Evolutionary conservation across 2,329 filamentous ascomycete species (phyloP).

Genomic region (Fusarium oligoseptatum): DNA sequence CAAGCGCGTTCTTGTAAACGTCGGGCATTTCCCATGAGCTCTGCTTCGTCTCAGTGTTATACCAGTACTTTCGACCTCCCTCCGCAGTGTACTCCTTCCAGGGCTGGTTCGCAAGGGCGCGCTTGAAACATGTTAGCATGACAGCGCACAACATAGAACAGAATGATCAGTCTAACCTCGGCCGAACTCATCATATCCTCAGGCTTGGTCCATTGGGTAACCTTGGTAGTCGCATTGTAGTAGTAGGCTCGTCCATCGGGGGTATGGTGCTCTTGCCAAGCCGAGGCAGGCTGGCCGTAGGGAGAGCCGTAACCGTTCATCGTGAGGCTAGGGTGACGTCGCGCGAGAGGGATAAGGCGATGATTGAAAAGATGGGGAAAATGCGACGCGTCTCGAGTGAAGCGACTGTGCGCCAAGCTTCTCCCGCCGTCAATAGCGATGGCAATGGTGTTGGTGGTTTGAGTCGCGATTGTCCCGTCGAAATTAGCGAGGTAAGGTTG

Average conservation of each 20-base stretch:
- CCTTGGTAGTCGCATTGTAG: constrained; percentile 87
- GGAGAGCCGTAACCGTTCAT: constrained; percentile 72
- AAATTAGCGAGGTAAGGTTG: constrained; percentile 21
- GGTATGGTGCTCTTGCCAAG: constrained; percentile 87
- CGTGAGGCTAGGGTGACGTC: constrained; percentile 31
- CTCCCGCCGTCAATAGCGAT: constrained; percentile 9
- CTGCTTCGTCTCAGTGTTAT: constrained; percentile 90
- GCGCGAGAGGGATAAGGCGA: neutral
- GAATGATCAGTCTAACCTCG: constrained; percentile 69
- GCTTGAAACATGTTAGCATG: constrained; percentile 61
- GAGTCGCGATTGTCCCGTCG: constrained; percentile 9
- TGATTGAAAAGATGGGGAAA: neutral
- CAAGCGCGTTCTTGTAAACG: constrained; percentile 80
- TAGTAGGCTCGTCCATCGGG: constrained; percentile 90
- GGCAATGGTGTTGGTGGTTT: constrained; percentile 19
- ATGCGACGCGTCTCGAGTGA: constrained; percentile 20
- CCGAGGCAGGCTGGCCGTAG: constrained; percentile 63
- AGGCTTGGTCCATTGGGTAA: constrained; percentile 95
- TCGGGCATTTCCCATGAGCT: constrained; percentile 97
- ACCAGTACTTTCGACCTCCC: constrained; percentile 94
- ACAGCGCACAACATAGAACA: neutral
- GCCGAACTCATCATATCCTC: constrained; percentile 86
- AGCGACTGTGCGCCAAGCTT: constrained; percentile 9
- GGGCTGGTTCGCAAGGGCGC: constrained; percentile 82
- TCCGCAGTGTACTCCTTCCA: constrained; percentile 95